Conservation (phyloP, 192 early-diverging fungal species). For the Coemansia sp. region DNA sequence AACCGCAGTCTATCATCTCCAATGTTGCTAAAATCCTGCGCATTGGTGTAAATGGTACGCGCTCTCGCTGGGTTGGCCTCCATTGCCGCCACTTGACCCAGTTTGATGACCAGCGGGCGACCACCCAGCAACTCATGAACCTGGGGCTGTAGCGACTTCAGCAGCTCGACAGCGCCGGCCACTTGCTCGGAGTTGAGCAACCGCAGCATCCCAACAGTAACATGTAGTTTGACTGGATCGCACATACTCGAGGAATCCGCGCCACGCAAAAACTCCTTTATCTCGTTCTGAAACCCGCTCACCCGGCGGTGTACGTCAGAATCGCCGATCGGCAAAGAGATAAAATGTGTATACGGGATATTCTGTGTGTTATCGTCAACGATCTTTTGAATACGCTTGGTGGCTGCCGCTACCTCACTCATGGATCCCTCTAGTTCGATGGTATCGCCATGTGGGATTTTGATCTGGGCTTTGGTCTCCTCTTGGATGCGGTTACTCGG, state of each 20-base stretch:
- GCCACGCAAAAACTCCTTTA: background rate
- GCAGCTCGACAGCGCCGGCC: slow-evolving; percentile 18
- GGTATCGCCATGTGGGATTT: slow-evolving; percentile 19
- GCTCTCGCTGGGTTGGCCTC: slow-evolving; percentile 24
- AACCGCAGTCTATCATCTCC: slow-evolving; percentile 13
- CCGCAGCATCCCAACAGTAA: slow-evolving; percentile 52
- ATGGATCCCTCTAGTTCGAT: slow-evolving; percentile 29
- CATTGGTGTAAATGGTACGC: slow-evolving; percentile 26
- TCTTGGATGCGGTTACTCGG: slow-evolving; percentile 3
- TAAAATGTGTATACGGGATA: slow-evolving; percentile 46
- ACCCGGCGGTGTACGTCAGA: slow-evolving; percentile 32
- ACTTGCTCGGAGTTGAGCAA: slow-evolving; percentile 22
- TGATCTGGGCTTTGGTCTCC: slow-evolving; percentile 31
- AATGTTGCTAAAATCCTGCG: slow-evolving; percentile 22
- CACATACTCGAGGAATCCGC: slow-evolving; percentile 13
- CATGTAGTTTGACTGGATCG: slow-evolving; percentile 28
- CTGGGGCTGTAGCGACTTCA: slow-evolving; percentile 25
- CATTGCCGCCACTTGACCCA: slow-evolving; percentile 31
- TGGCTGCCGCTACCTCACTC: slow-evolving; percentile 16
- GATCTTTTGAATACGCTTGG: slow-evolving; percentile 19
- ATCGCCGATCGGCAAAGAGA: slow-evolving; percentile 35
- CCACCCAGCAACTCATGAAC: slow-evolving; percentile 19
- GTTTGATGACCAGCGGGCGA: slow-evolving; percentile 22
- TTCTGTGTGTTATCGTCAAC: slow-evolving; percentile 19
- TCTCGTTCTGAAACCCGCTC: slow-evolving; percentile 19